Conservation (phyloP, 441 rosid species). For the Brassica balearica region DNA sequence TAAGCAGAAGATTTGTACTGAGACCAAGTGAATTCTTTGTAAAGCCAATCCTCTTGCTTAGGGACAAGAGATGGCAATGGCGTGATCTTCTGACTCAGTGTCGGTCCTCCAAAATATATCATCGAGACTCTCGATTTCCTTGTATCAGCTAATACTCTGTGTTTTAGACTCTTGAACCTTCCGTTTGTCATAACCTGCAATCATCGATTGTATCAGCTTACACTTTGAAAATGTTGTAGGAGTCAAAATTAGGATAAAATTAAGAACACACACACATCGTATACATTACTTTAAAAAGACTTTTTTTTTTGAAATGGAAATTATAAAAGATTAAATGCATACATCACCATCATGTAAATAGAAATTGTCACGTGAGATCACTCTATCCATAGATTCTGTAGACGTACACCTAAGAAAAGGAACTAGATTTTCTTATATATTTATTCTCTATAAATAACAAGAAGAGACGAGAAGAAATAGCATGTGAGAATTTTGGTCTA, state of each 20-base stretch:
- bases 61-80: constrained; percentile 53
- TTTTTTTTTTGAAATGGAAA: constrained; percentile 4
- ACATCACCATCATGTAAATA: constrained; percentile 29
- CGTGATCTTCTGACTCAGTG: constrained; percentile 51
- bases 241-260: constrained; percentile 5
- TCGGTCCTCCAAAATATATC: constrained; percentile 62
- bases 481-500: constrained; percentile 31
- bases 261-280: not conserved
- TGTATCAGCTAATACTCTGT: constrained; percentile 43
- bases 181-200: constrained; percentile 75
- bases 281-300: not conserved
- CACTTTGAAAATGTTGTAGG: not conserved
- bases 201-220: not conserved
- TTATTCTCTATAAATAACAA: not conserved
- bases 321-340: constrained; percentile 8
- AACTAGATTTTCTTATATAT: not conserved
- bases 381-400: constrained; percentile 27
- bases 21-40: constrained; percentile 75
- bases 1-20: constrained; percentile 66
- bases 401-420: constrained; percentile 21
- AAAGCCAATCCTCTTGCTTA: constrained; percentile 55
- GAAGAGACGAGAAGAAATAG: constrained; percentile 4
- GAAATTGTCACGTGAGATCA: constrained; percentile 35
- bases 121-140: constrained; percentile 56
- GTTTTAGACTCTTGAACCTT: constrained; percentile 56